Base-by-base conservation (phyloP, 2,329 filamentous ascomycete genomes). In the Orbilia javanica region DNA sequence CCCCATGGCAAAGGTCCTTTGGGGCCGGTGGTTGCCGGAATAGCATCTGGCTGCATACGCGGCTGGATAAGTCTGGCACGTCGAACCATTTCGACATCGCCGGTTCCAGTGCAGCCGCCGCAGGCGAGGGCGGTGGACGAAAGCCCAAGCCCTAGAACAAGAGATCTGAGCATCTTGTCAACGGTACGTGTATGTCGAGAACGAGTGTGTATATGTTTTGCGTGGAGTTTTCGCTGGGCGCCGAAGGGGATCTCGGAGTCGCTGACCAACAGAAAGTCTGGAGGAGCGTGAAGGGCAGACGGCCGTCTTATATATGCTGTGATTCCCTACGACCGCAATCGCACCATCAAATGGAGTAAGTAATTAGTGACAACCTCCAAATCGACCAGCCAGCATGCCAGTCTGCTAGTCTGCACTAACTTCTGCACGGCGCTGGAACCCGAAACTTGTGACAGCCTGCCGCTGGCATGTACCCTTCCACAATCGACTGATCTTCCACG, bases 1-100 rank as follows among this genome's bases (percentile, higher is more conserved):
- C 75, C 75, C 75, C 75, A 79, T 60, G 68, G 69, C 29, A 79
- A 60, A 39, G 75, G 75, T 31, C 75, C 75, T 29, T 69, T 74
- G 3, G 75, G 75, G 13, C 70, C 70, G 62, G 53, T 74, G 34
- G 64, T 53, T 3, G 69, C 75, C 36, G 64, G 64, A 5, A 65
- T 0, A 7, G 75, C 75, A 36, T 79, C 75, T 27, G 75, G 75
- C 48, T 79, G 75, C 75, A 79, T 79, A 39, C 75, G 74, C 39
- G 74, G 62, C 31, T 78, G 74, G 25, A 78, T 22, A 22, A 78
- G 52, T 60, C 68, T 55, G 10, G 66, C 75, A 42, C 70, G 68
- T 69, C 75, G 68, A 34, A 79, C 64, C 69, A 79, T 74, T 34
- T 73, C 70, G 18, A 79, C 70, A 36, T 79, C 75, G 39, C 69